phyloP scores from a whole-genome alignment of 495 filamentous ascomycete genomes.

The Lasiosphaeria ovina region DNA sequence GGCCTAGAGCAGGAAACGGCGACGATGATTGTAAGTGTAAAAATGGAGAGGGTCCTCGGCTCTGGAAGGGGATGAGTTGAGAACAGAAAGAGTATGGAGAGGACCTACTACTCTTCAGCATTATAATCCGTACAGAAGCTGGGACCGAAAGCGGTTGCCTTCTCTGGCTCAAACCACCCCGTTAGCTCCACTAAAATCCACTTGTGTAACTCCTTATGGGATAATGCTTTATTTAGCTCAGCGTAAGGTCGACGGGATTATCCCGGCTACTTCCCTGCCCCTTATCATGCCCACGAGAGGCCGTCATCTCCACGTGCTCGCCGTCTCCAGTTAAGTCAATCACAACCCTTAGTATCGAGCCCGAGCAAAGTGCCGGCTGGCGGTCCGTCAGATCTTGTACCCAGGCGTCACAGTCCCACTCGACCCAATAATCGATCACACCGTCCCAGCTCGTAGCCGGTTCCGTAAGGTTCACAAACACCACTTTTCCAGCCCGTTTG shows the following conservation, averaged over 20 bases:
- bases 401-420: slow-evolving; percentile 18
- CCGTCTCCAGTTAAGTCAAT: slow-evolving; percentile 14
- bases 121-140: no score
- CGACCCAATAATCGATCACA: slow-evolving; percentile 19
- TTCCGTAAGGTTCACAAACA: slow-evolving; percentile 18
- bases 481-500: slow-evolving; percentile 17
- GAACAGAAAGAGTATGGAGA: no score
- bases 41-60: no score
- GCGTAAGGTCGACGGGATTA: slow-evolving; percentile 16
- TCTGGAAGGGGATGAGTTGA: no score
- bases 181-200: no score
- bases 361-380: slow-evolving; percentile 14
- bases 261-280: slow-evolving; percentile 13
- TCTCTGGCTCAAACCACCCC: no score
- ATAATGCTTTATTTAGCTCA: slow-evolving; percentile 11
- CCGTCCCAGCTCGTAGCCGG: slow-evolving; percentile 9
- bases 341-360: slow-evolving; percentile 11
- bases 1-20: no score
- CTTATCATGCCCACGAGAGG: slow-evolving; percentile 8
- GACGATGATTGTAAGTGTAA: no score
- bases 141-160: no score
- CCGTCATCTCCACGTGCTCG: background rate
- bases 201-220: slow-evolving; percentile 6
- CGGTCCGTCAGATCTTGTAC: slow-evolving; percentile 16
- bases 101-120: no score